Evolutionary conservation across 139 green algal species (phyloP).

Genomic region (Closterium sp.): DNA sequence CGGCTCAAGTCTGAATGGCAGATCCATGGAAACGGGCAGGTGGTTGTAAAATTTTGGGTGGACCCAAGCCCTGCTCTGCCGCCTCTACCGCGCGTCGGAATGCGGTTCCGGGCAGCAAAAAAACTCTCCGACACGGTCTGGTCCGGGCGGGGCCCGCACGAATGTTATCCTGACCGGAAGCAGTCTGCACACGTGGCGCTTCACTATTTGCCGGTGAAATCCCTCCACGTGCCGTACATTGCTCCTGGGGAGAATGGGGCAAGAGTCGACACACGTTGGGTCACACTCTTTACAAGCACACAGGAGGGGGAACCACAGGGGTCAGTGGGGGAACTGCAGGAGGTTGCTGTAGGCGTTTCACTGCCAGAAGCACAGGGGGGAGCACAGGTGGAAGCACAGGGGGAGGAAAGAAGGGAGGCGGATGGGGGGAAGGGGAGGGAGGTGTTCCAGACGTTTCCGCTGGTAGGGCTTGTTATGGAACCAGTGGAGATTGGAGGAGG

Average conservation of each 20-base stretch:
- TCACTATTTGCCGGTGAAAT: constrained; percentile 16
- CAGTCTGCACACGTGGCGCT: constrained; percentile 37
- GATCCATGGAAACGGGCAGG: constrained; percentile 15
- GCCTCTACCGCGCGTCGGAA: constrained; percentile 47
- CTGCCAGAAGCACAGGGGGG: constrained; percentile 1
- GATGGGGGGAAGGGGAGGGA: background rate
- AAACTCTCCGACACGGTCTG: constrained; percentile 56
- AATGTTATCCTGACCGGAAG: constrained; percentile 90
- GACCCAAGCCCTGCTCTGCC: constrained; percentile 8
- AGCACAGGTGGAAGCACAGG: background rate
- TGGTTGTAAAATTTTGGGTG: background rate
- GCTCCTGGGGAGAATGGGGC: constrained; percentile 76
- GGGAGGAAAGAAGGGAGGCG: background rate
- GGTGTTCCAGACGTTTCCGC: background rate
- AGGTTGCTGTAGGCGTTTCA: too few species aligned
- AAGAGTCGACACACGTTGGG: constrained; percentile 70
- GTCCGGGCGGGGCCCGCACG: constrained; percentile 82
- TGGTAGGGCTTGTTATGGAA: background rate
- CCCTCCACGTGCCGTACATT: constrained; percentile 79
- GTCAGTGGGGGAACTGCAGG: too few species aligned
- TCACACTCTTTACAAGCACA: constrained; percentile 49
- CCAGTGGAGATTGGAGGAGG: background rate
- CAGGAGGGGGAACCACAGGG: background rate
- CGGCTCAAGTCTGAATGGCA: background rate
- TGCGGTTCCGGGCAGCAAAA: constrained; percentile 16